Evolutionary conservation across 2,329 filamentous ascomycete genomes (phyloP), one percentile per base, ranked within the genome.

Genomic region (Mollisiaceae sp.): DNA sequence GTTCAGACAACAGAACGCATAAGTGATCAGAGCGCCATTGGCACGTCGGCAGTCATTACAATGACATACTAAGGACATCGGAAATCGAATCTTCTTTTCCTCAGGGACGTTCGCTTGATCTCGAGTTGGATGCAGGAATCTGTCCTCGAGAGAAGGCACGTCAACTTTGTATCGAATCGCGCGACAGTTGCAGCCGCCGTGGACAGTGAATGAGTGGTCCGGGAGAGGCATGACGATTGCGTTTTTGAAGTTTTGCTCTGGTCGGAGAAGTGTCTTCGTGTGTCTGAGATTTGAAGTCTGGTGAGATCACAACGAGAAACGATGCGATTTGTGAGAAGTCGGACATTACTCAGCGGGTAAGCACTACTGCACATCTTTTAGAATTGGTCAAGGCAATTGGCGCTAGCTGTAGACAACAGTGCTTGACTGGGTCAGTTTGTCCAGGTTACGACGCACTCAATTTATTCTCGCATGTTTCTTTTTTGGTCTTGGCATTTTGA

Each of bases 121-220:
- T 11, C 36, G 20, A 4, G 32, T 57, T 22, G 55, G 55, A 39
- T 57, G 55, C 9, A 57, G 14, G 32, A 41, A 41, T 12, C 55
- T 11, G 32, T 57, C 55, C n/a, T 57, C 18, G 55, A 57, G 12
- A 1, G 35, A 11, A 39, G 55, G 55, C 18, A 57, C 35, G 14
- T 24, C 20, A 15, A 57, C 39, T 41, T 41, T 24, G 32, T 57
- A 57, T 12, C 32, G 14, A 22, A 57, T 39, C 1, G 55, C 32
- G 35, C 35, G 32, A n/a, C 55, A 57, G 35, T 57, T 22, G 14
- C 55, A 57, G 32, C 55, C 55, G n/a, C 55, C 55, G 18, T 39
- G 55, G 14, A 57, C 4, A 20, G 35, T 24, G 18, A 57, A 39
- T 4, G 55, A 35, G 4, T 57, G 55, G n/a, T 9, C 8, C n/a